Conservation (phyloP, 192 early-diverging fungal genomes). For the Coemansia sp. region DNA sequence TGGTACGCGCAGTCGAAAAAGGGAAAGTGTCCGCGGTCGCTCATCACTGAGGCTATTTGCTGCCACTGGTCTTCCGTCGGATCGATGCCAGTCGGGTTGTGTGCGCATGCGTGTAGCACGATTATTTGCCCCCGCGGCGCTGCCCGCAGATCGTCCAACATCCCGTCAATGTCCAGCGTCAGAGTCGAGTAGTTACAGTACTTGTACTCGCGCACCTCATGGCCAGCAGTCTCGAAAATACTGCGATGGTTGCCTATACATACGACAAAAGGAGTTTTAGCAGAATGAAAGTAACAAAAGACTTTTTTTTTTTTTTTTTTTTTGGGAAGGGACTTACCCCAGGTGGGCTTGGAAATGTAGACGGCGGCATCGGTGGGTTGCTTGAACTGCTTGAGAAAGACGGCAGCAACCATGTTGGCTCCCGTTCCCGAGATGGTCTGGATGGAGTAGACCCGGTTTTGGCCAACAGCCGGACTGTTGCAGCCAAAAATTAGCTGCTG, state of each 20-base stretch:
- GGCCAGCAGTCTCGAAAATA: constrained; percentile 85
- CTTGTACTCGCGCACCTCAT: constrained; percentile 78
- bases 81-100: constrained; percentile 99
- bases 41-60: constrained; percentile 80
- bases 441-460: constrained; percentile 67
- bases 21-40: constrained; percentile 77
- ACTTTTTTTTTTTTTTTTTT: background rate
- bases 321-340: constrained; percentile 75
- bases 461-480: constrained; percentile 65
- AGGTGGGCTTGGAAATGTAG: constrained; percentile 94
- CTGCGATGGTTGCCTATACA: constrained; percentile 72
- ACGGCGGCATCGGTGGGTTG: constrained; percentile 61
- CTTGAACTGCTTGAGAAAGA: constrained; percentile 73
- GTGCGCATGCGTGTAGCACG: constrained; percentile 93
- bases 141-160: constrained; percentile 62
- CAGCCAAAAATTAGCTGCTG: constrained; percentile 78
- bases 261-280: background rate
- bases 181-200: constrained; percentile 85
- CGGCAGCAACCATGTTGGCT: constrained; percentile 80
- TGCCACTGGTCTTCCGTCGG: constrained; percentile 94
- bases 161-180: constrained; percentile 74
- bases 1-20: constrained; percentile 99
- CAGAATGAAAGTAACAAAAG: background rate
- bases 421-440: constrained; percentile 98
- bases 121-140: constrained; percentile 83